Conservation (phyloP, 768 basidiomycete genomes). For the Cytidiella melzeri region DNA sequence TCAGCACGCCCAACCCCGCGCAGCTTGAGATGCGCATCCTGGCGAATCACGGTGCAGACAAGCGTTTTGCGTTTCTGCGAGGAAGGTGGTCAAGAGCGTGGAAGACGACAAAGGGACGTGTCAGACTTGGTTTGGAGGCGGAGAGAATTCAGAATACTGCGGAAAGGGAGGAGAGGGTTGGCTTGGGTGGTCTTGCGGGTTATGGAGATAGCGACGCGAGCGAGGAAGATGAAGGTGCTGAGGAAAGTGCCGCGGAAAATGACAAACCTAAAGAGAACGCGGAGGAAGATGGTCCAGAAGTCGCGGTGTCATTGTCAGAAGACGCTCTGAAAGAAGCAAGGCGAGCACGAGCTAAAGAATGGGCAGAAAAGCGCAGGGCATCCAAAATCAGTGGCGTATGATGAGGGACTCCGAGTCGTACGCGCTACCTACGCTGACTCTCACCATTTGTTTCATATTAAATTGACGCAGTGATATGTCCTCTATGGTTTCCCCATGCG, state of each 20-base stretch:
- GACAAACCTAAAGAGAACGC: neutral
- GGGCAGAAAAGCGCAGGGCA: constrained; percentile 46
- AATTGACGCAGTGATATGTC: no score
- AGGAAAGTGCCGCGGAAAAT: neutral
- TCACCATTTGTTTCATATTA: no score
- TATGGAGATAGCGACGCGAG: constrained; percentile 39
- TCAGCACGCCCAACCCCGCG: constrained; percentile 67
- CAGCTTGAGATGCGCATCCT: constrained; percentile 86
- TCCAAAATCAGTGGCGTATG: no score
- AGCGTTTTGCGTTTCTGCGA: constrained; percentile 73
- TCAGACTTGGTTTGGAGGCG: constrained; percentile 23
- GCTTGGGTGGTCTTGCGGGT: constrained; percentile 46
- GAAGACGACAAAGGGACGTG: constrained; percentile 47
- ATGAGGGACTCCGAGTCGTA: no score
- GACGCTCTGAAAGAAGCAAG: constrained; percentile 39
- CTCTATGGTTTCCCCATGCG: no score
- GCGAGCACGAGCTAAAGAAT: constrained; percentile 51
- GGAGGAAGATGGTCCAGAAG: neutral
- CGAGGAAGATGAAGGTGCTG: constrained; percentile 16
- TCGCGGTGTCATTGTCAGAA: constrained; percentile 8
- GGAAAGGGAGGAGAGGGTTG: constrained; percentile 19
- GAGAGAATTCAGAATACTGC: constrained; percentile 19
- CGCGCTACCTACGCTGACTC: no score
- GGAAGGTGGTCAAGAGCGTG: constrained; percentile 71
- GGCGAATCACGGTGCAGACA: constrained; percentile 76